These are phyloP conservation scores for Stephania japonica DNA, from an alignment of 164 flowering plant genomes.

Conservation along the genomic window DNA sequence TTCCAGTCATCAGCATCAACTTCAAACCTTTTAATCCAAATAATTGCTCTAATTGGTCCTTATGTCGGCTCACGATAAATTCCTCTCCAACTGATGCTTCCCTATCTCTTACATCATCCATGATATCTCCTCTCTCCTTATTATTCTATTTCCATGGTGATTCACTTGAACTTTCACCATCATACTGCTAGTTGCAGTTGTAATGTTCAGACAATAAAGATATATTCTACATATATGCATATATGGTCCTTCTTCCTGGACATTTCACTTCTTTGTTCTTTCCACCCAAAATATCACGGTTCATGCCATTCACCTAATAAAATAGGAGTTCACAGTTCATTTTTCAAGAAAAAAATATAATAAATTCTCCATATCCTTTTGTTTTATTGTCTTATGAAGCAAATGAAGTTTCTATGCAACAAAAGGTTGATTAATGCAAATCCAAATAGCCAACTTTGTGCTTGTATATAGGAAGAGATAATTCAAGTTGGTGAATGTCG, in stretches of 20 bases:
- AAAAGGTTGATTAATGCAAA: neutral
- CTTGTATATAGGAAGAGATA: neutral
- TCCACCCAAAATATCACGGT: too few species aligned
- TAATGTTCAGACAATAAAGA: neutral
- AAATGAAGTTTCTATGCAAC: slow-evolving; percentile 7
- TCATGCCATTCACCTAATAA: too few species aligned
- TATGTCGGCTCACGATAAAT: too few species aligned
- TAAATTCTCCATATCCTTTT: neutral
- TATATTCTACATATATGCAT: neutral
- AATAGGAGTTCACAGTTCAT: neutral
- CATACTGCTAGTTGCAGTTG: neutral
- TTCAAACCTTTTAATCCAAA: neutral
- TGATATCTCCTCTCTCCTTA: neutral
- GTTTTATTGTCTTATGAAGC: slow-evolving; percentile 1
- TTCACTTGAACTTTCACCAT: neutral
- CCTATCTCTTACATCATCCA: too few species aligned
- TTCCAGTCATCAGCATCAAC: too few species aligned
- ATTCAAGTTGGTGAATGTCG: neutral
- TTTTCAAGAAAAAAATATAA: neutral
- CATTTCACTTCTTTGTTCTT: too few species aligned
- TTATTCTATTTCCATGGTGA: neutral
- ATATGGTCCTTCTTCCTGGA: neutral
- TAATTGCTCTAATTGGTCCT: neutral
- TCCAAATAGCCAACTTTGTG: neutral
- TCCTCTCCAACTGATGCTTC: too few species aligned